Percentiles rank a stretch among this genome's conserved stretches.
Evolutionary conservation across 257 asterid genomes (phyloP).

Genomic region (Solanum pennellii): DNA sequence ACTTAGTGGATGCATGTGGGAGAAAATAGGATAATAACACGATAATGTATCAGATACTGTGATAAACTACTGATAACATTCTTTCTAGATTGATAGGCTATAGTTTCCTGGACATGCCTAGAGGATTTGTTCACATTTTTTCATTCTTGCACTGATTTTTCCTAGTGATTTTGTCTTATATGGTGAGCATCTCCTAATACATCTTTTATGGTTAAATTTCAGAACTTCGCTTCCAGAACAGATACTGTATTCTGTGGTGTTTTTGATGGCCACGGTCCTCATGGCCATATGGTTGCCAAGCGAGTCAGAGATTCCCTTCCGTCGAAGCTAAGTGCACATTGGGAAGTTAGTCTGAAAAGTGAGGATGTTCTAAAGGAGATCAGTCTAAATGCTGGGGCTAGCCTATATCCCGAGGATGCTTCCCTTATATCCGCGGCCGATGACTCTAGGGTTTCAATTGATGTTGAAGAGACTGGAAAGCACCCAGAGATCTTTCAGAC

Average conservation of each 20-base stretch:
- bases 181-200: background rate
- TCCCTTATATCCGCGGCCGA: slow-evolving; percentile 44
- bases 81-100: background rate
- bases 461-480: slow-evolving; percentile 45
- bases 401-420: slow-evolving; percentile 39
- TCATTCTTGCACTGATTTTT: background rate
- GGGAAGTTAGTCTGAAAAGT: slow-evolving; percentile 62
- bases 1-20: background rate
- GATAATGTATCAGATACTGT: background rate
- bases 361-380: slow-evolving; percentile 56
- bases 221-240: slow-evolving; percentile 84
- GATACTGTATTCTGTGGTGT: slow-evolving; percentile 93
- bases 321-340: slow-evolving; percentile 59
- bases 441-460: slow-evolving; percentile 42
- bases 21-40: background rate
- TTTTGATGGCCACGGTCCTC: slow-evolving; percentile 92
- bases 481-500: slow-evolving; percentile 50
- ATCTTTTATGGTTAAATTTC: slow-evolving; percentile 16
- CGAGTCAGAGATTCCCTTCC: slow-evolving; percentile 89
- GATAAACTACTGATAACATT: background rate
- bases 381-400: slow-evolving; percentile 36
- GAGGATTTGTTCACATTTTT: background rate
- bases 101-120: background rate
- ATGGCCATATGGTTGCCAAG: slow-evolving; percentile 89
- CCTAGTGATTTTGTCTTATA: background rate